Evolutionary conservation across 2,329 filamentous ascomycete species (phyloP), one percentile per base, ranked within the genome.

Genomic region (Coniochaeta ligniaria): DNA sequence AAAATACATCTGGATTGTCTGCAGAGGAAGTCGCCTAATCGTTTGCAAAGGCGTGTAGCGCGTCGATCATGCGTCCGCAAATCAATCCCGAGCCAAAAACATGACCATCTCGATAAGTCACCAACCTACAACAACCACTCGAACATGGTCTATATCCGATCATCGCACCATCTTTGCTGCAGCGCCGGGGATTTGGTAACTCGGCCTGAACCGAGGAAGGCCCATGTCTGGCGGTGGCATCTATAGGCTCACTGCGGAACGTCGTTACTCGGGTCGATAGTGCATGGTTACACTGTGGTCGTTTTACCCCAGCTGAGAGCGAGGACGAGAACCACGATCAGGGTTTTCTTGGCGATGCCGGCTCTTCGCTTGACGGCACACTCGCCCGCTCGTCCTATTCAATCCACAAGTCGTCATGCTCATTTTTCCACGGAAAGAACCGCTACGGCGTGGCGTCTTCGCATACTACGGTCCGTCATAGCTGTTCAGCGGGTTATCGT

Each of bases 181-280:
- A 31, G 8, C 24, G 1, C 17, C 9, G 3, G 47, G 14, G 31
- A 6, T n/a, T 24, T 5, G 47, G 12, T 11, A 31, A 31, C 16
- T 31, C 47, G 47, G 47, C 14, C 22, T 52, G 24, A 52, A 14
- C 47, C 47, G 47, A 52, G 24, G 61, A 82, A 52, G 14, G 24
- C 47, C 31, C 22, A 31, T 17, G 11, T n/a, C 24, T 52, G 11
- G 47, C 17, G 16, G 24, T 28, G n/a, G 43, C 16, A 52, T 50
- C 45, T 26, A 5, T 28, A 6, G 12, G 8, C 24, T 28, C 9
- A n/a, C 8, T 28, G 47, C 6, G 22, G 28, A 28, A 52, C 22
- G 12, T 31, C 14, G 24, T 17, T 22, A 31, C 47, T 4, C 22
- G 22, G 5, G 24, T 31, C 28, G 2, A 2, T 22, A 24, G 8